phyloP scores from a whole-genome alignment of 768 basidiomycete species.

The Psilocybe subaeruginosa region DNA sequence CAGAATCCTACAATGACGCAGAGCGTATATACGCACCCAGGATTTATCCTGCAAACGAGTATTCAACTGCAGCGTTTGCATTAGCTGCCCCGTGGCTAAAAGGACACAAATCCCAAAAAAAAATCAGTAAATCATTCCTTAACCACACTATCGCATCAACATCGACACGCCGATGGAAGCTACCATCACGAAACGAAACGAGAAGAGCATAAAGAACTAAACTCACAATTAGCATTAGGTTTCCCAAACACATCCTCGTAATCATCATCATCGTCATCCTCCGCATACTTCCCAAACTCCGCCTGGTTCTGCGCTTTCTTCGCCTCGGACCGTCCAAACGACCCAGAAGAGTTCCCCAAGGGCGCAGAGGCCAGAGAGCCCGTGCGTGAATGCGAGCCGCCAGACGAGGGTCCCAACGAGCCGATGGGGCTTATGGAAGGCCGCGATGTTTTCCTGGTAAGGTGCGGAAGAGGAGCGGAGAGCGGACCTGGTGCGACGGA shows the following conservation, averaged over 20 bases:
- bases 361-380: conserved; percentile 52
- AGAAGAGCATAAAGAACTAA: not conserved
- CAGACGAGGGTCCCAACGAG: conserved; percentile 30
- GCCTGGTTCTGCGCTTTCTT: conserved; percentile 53
- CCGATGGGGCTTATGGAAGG: conserved; percentile 41
- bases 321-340: conserved; percentile 71
- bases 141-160: not conserved
- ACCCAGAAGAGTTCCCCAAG: conserved; percentile 46
- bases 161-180: not conserved
- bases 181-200: not conserved
- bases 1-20: not conserved
- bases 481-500: conserved; percentile 55
- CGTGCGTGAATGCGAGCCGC: conserved; percentile 56
- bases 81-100: conserved; percentile 57
- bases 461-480: conserved; percentile 67
- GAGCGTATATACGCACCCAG: conserved; percentile 57
- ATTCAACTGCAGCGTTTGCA: conserved; percentile 82
- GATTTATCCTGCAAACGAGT: conserved; percentile 88
- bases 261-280: conserved; percentile 88
- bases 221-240: conserved; percentile 65
- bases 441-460: conserved; percentile 56
- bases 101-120: not conserved
- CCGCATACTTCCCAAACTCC: conserved; percentile 85
- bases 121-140: not conserved
- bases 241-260: conserved; percentile 96